Conservation (phyloP, 1,139 yeast species). For the Blastobotrys ciferrii region DNA sequence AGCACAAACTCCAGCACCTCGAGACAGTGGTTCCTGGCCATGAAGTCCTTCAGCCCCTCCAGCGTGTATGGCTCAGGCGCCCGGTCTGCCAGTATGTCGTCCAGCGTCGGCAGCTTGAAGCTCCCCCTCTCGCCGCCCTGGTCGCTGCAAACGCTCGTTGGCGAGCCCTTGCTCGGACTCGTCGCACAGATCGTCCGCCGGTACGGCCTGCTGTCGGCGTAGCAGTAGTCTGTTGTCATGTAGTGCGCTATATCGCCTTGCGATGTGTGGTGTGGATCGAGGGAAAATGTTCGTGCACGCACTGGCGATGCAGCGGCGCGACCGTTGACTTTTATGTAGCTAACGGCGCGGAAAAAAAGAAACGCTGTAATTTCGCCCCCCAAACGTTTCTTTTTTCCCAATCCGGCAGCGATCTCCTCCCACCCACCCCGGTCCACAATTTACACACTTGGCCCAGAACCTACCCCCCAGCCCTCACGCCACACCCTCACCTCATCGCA, state of each 20-base stretch:
- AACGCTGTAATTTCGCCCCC: not conserved
- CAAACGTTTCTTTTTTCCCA: not conserved
- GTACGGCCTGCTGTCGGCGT: not conserved
- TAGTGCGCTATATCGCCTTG: not conserved
- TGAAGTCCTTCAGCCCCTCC: slow-evolving; percentile 31
- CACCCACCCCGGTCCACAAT: not conserved
- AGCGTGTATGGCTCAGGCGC: slow-evolving; percentile 33
- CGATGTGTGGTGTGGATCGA: not conserved
- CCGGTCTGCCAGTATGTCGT: slow-evolving; percentile 30
- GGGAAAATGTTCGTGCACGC: not conserved
- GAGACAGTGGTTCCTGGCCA: slow-evolving; percentile 35
- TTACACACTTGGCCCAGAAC: no score
- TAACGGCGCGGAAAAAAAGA: not conserved
- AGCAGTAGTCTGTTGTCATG: not conserved
- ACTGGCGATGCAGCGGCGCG: not conserved
- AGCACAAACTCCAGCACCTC: slow-evolving; percentile 38
- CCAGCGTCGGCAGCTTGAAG: slow-evolving; percentile 27
- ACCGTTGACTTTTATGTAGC: not conserved
- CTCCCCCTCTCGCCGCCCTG: not conserved
- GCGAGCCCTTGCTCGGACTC: not conserved
- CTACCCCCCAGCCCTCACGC: no score
- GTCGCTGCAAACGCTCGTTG: not conserved
- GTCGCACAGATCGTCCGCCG: not conserved
- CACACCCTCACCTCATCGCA: not conserved
- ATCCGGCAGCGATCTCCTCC: not conserved